These are phyloP conservation scores for Ophiostoma tasmaniense DNA, from an alignment of 2,329 filamentous ascomycete species.

Conservation along the genomic window DNA sequence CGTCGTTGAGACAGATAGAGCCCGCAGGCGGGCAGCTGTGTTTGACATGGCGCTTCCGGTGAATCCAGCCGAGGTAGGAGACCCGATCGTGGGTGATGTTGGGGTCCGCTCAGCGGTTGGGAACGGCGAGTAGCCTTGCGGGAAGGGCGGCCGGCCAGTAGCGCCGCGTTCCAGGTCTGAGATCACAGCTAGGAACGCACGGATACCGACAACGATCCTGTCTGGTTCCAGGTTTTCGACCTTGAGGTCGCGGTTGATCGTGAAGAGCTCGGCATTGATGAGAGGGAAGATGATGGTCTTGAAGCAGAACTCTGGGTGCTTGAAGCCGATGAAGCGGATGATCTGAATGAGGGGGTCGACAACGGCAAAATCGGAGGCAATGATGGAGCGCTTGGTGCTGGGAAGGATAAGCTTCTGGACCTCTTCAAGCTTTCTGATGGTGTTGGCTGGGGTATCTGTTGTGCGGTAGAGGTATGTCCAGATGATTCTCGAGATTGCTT, in stretches of 20 bases:
- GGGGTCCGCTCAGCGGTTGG: slow-evolving; percentile 36
- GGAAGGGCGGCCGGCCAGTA: slow-evolving; percentile 71
- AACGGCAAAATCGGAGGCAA: slow-evolving; percentile 75
- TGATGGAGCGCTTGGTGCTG: slow-evolving; percentile 66
- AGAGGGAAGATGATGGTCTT: slow-evolving; percentile 87
- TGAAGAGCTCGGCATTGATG: slow-evolving; percentile 85
- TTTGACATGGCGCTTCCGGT: background rate
- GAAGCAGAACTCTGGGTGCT: slow-evolving; percentile 89
- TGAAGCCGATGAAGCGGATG: slow-evolving; percentile 89
- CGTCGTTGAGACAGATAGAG: slow-evolving; percentile 6
- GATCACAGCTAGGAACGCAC: slow-evolving; percentile 88
- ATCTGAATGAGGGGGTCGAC: slow-evolving; percentile 88
- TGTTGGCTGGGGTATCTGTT: slow-evolving; percentile 59
- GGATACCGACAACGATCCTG: slow-evolving; percentile 92
- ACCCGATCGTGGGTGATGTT: slow-evolving; percentile 42
- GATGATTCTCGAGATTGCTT: slow-evolving; percentile 79
- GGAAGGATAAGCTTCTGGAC: slow-evolving; percentile 79
- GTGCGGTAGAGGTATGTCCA: slow-evolving; percentile 93
- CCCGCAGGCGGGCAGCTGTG: background rate
- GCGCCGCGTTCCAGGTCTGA: slow-evolving; percentile 82
- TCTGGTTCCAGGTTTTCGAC: slow-evolving; percentile 94
- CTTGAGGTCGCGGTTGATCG: slow-evolving; percentile 64
- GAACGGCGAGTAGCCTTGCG: slow-evolving; percentile 47
- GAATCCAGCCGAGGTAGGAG: slow-evolving; percentile 23
- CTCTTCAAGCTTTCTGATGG: slow-evolving; percentile 77